Evolutionary conservation across 441 rosid species (phyloP), one percentile per base, ranked within the genome.

Genomic region (Euphorbia schlechtendalii): DNA sequence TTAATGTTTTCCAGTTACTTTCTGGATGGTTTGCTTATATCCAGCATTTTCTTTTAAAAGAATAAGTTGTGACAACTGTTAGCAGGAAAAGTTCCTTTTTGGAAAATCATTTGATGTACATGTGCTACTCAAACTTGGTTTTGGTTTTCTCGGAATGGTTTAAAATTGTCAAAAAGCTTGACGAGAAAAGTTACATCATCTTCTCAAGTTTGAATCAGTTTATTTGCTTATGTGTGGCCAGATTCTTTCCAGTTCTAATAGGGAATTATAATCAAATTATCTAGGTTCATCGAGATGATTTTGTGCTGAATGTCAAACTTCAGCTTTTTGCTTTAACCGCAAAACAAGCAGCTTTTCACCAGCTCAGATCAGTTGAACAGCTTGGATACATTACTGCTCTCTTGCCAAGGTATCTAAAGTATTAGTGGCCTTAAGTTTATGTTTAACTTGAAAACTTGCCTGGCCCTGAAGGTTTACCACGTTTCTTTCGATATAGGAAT

Each of bases 291-390:
- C 86, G 48, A 66, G 98, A 91, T 79, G 90, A 89, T 70, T 77
- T 89, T 57, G n/a, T 75, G 61, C 66, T 79, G 83, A 91, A 91
- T 59, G 88, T 78, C 66, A 84, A 84, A 71, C 92, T 89, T 74
- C 88, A 84, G 80, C 96, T 88, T 65, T 78, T 91, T 74, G 81
- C 78, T 69, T 81, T 86, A 17, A 70, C 80, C 40, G 92, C 94
- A 71, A 91, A 88, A 80, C 92, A 85, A 77, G 79, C 92, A 20
- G 86, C 96, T 71, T 91, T 86, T 78, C 94, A 91, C 81, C 96
- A 91, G 81, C 98, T 91, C 75, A 81, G 98, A 78, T 78, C 94
- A 13, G 87, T 91, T n/a, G 94, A 91, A 81, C 98, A 88, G 73
- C 94, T 88, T 68, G 96, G 98, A 38, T 91, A 91, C 77, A 84